Evolutionary conservation across 2,329 filamentous ascomycete species (phyloP), one percentile per base, ranked within the genome.

Genomic region (Grosmannia clavigera): DNA sequence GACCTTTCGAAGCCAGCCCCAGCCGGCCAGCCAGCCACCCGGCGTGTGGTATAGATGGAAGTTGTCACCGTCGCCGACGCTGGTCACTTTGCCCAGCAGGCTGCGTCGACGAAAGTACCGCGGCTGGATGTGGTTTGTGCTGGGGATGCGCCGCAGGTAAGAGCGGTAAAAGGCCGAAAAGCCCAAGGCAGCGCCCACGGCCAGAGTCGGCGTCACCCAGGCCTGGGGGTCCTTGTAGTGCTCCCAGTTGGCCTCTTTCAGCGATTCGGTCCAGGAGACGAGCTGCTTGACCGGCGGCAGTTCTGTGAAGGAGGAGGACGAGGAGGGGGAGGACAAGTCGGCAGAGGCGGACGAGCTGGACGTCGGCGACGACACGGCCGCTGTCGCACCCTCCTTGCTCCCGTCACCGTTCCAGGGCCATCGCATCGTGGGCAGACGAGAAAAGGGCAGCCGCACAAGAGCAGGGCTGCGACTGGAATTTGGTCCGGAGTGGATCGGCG

Each of bases 21-120:
- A 99, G 58, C 94, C 94, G 12, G 87, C 81, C 58, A 92, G 72
- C 65, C 85, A 81, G 12, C 94, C 94, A n/a, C 92, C 92, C 0
- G 94, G 94, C 0, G 91, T 97, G 72, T 99, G 94, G 71, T 87
- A 99, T 55, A 99, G 72, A 66, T 94, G 87, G 71, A 99, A 96
- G 70, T 92, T 92, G 73, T 99, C 94, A 4, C 91, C 95, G 78
- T 99, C 94, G 51, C 95, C 94, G 29, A 99, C 94, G 66, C 88
- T 91, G 14, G 92, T 96, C 51, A 97, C 94, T 63, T 81, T 82
- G 16, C 94, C 94, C 66, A 92, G 87, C 51, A 99, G 70, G 66
- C 83, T 92, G 66, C 88, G 81, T 62, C 78, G 84, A 54, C 88
- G 83, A 70, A 92, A 92, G 69, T 86, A 87, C 12, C 78, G 76